These are phyloP conservation scores for Macadamia integrifolia DNA, from an alignment of 164 flowering plant genomes.

Conservation along the genomic window DNA sequence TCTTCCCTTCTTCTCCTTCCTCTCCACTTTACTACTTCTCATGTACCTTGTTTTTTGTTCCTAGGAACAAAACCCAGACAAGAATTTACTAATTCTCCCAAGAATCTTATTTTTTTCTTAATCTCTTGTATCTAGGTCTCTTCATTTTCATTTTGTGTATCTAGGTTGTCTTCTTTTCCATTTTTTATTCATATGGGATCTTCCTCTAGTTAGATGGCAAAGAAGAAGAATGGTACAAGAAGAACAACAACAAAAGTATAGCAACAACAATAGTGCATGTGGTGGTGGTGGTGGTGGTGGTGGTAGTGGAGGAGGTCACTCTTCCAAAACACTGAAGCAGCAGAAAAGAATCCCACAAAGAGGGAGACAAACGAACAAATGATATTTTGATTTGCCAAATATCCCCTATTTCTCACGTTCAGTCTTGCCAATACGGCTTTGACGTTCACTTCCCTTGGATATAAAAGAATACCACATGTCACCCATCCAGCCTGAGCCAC, in stretches of 20 bases:
- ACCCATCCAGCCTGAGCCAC: no score
- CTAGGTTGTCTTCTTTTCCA: background rate
- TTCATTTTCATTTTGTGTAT: background rate
- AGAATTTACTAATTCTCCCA: background rate
- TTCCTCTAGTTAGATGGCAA: constrained; percentile 17
- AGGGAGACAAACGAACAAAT: constrained; percentile 21
- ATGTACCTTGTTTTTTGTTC: background rate
- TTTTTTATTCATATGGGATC: background rate
- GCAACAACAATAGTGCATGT: background rate
- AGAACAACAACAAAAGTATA: background rate
- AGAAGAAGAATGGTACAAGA: constrained; percentile 34
- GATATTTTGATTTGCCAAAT: no score
- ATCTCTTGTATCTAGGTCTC: constrained; percentile 6
- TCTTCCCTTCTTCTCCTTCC: background rate
- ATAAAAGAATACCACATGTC: no score
- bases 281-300: constrained; percentile 16
- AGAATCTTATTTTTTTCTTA: constrained; percentile 4
- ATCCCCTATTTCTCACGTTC: no score
- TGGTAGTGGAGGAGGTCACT: constrained; percentile 6
- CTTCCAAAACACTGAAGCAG: constrained; percentile 50
- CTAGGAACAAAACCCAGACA: no score
- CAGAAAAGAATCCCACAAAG: constrained; percentile 74
- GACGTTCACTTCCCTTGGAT: no score
- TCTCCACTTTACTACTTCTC: background rate
- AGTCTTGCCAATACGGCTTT: no score